A percentile compares a stretch with the other conserved stretches of the same genome.
These are phyloP conservation scores for Penicillium cinerascens DNA, from an alignment of 495 filamentous ascomycete genomes.

Conservation along the genomic window DNA sequence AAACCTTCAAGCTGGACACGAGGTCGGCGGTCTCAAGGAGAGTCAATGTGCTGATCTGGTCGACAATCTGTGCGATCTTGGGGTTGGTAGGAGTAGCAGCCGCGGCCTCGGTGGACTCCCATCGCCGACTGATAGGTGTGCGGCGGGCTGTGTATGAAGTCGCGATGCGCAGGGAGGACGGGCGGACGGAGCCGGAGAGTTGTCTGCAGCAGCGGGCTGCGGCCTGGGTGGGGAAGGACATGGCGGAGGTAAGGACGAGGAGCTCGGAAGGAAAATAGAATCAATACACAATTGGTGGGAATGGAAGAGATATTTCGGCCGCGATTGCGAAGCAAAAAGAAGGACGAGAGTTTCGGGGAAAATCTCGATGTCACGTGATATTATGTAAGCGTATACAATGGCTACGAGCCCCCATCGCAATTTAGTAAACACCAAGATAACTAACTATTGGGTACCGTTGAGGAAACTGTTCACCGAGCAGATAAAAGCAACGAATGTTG, in stretches of 20 bases:
- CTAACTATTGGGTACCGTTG: no score
- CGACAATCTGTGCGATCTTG: conserved; percentile 89
- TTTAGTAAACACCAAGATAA: background rate
- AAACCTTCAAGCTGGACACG: conserved; percentile 85
- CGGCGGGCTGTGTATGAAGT: conserved; percentile 42
- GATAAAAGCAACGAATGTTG: no score
- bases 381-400: conserved; percentile 10
- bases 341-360: conserved; percentile 30
- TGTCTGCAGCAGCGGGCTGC: conserved; percentile 48
- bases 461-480: no score
- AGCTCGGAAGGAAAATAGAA: conserved; percentile 10
- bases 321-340: conserved; percentile 21
- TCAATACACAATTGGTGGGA: conserved; percentile 5
- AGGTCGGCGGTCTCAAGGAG: conserved; percentile 95
- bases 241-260: conserved; percentile 19
- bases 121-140: conserved; percentile 41
- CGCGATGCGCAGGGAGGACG: conserved; percentile 43
- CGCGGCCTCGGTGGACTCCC: conserved; percentile 54
- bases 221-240: conserved; percentile 43
- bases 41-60: conserved; percentile 97
- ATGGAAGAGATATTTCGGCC: conserved; percentile 16
- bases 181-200: conserved; percentile 43
- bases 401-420: background rate
- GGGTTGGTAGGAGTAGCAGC: conserved; percentile 62
- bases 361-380: conserved; percentile 41